Conservation (phyloP, 2,329 filamentous ascomycete species). For the Fusarium tuaranense region DNA sequence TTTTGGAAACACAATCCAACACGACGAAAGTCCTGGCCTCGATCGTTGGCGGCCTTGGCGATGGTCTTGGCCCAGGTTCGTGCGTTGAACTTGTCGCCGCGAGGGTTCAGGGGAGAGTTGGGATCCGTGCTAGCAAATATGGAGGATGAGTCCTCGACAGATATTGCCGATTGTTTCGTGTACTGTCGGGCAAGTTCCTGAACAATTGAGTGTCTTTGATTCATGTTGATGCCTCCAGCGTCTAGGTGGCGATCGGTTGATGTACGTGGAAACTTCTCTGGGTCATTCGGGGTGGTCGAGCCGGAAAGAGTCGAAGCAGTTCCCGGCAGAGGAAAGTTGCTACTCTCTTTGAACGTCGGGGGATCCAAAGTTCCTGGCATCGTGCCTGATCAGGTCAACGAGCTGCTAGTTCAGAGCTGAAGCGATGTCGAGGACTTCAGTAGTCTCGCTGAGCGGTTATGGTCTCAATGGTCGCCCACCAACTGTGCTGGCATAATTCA, state of each 20-base stretch:
- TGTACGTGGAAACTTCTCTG: not conserved
- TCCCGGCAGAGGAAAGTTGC: not conserved
- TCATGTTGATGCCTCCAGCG: not conserved
- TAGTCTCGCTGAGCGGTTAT: accelerated
- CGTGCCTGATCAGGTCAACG: too few relatives aligned
- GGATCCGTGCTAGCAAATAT: not conserved
- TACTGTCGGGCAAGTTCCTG: not conserved
- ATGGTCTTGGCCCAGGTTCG: conserved; percentile 56
- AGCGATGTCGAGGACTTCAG: not conserved
- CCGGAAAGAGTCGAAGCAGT: not conserved
- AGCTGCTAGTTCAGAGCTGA: not conserved
- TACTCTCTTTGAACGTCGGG: too few relatives aligned
- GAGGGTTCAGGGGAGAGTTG: conserved; percentile 49
- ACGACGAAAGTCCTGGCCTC: conserved; percentile 26
- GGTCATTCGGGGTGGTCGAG: not conserved
- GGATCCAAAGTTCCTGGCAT: not conserved
- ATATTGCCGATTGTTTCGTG: not conserved
- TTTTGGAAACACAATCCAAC: conserved; percentile 39
- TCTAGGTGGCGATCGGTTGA: not conserved
- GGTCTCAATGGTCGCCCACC: not conserved
- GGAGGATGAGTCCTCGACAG: not conserved
- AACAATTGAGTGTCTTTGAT: not conserved
- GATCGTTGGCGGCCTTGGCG: conserved; percentile 34
- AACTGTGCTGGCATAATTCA: not conserved
- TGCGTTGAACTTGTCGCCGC: conserved; percentile 53